Evolutionary conservation across 2,329 filamentous ascomycete species (phyloP).

Genomic region (Laburnicola sp.): DNA sequence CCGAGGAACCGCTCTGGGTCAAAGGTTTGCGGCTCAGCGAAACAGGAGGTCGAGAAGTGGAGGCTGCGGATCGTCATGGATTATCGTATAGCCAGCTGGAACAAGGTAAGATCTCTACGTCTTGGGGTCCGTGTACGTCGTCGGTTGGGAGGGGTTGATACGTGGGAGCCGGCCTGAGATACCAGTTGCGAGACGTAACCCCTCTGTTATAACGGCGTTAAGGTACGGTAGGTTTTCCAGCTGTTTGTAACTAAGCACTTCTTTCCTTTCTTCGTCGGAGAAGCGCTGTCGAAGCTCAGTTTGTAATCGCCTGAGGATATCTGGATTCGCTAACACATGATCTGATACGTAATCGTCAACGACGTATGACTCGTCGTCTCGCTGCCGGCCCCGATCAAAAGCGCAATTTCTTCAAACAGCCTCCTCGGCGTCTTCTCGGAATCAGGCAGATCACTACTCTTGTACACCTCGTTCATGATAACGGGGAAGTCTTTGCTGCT

Average conservation of each 20-base stretch:
- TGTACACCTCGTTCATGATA: constrained; percentile 17
- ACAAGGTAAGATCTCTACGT: background rate
- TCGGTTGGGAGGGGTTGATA: constrained; percentile 9
- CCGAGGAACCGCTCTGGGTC: constrained; percentile 16
- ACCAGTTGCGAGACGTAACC: constrained; percentile 10
- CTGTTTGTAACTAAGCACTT: constrained; percentile 11
- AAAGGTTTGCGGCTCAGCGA: constrained; percentile 9
- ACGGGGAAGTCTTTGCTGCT: constrained; percentile 12
- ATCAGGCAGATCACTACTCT: constrained; percentile 5
- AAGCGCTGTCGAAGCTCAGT: constrained; percentile 14
- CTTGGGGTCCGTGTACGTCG: constrained; percentile 3
- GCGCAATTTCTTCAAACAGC: constrained; percentile 10
- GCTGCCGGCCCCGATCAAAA: constrained; percentile 42
- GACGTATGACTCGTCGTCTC: constrained; percentile 43
- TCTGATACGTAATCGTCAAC: constrained; percentile 32
- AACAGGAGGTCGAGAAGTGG: constrained; percentile 10
- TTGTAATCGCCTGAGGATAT: constrained; percentile 11
- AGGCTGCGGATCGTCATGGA: constrained; percentile 12
- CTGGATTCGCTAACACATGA: constrained; percentile 18
- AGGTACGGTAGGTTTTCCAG: constrained; percentile 15
- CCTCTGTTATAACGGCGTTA: constrained; percentile 13
- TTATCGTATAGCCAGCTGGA: background rate
- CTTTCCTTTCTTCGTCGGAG: constrained; percentile 7
- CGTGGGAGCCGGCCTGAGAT: constrained; percentile 12
- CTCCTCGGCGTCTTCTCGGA: constrained; percentile 7